Evolutionary conservation across 2,329 filamentous ascomycete genomes (phyloP).

Genomic region (Hymenoscyphus infarciens): DNA sequence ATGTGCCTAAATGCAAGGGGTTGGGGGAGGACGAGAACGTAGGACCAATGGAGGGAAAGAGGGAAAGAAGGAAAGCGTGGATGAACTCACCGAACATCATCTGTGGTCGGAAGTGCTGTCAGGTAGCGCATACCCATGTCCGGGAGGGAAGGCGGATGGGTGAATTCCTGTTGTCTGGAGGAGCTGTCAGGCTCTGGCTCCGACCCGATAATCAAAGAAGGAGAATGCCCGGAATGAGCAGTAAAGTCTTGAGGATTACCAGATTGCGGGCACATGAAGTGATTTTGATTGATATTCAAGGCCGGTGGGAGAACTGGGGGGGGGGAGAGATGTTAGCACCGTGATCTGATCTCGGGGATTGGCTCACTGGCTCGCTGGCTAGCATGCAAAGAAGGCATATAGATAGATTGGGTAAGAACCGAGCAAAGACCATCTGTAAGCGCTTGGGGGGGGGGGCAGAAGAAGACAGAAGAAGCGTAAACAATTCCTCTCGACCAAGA

Average conservation of each 20-base stretch:
- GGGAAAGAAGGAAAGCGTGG: slow-evolving; percentile 9
- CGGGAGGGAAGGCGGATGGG: slow-evolving; percentile 27
- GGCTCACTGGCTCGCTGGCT: too few species aligned
- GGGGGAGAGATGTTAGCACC: slow-evolving; percentile 5
- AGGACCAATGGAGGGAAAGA: slow-evolving; percentile 26
- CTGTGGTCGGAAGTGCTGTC: slow-evolving; percentile 29
- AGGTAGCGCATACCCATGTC: slow-evolving; percentile 37
- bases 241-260: slow-evolving; percentile 35
- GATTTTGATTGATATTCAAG: slow-evolving; percentile 23
- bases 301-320: slow-evolving; percentile 29
- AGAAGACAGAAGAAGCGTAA: not conserved
- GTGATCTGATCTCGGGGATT: not conserved
- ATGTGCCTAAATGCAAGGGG: slow-evolving; percentile 31
- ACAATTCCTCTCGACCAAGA: slow-evolving; percentile 6
- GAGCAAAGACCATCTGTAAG: not conserved
- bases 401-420: not conserved
- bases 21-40: slow-evolving; percentile 25
- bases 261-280: slow-evolving; percentile 38
- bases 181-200: slow-evolving; percentile 36
- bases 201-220: slow-evolving; percentile 34
- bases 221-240: slow-evolving; percentile 33
- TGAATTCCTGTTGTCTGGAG: slow-evolving; percentile 34
- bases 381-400: not conserved
- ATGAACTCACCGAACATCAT: slow-evolving; percentile 37
- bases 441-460: slow-evolving; percentile 7